Conservation (phyloP, 306 rosid genomes). For the Rosa rugosa region DNA sequence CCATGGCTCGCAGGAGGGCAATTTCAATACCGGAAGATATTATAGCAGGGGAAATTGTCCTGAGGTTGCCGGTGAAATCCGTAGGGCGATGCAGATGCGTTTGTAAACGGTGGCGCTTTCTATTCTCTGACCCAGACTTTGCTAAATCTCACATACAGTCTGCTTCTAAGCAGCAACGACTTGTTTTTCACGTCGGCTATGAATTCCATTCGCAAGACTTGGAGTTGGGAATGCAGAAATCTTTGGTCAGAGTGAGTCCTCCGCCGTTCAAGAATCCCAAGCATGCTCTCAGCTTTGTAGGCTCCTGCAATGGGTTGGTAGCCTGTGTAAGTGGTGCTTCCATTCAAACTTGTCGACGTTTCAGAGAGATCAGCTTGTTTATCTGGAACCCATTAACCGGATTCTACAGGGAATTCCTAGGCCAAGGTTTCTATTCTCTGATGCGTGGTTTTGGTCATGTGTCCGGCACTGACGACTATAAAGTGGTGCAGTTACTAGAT, state of each 20-base stretch:
- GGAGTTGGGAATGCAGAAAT: too few relatives aligned
- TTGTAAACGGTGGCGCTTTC: background rate
- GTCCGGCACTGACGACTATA: background rate
- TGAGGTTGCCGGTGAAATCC: background rate
- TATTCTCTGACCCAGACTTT: background rate
- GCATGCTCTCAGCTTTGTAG: too few relatives aligned
- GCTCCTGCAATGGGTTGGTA: too few relatives aligned
- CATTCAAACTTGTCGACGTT: too few relatives aligned
- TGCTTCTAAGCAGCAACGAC: too few relatives aligned
- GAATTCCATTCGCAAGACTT: too few relatives aligned
- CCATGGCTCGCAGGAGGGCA: background rate
- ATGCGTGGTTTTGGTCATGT: background rate
- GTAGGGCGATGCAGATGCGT: background rate
- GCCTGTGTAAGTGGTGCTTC: too few relatives aligned
- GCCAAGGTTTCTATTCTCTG: background rate
- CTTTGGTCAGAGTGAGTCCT: too few relatives aligned
- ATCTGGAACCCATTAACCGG: background rate
- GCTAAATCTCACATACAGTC: too few relatives aligned
- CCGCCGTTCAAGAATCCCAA: too few relatives aligned
- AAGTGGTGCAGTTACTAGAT: background rate
- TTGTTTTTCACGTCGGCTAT: too few relatives aligned
- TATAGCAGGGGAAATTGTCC: background rate
- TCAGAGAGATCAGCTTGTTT: too few relatives aligned
- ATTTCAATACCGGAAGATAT: background rate
- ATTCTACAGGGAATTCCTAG: background rate